Evolutionary conservation across 331 rosid genomes (phyloP).

Genomic region (Arachis monticola): DNA sequence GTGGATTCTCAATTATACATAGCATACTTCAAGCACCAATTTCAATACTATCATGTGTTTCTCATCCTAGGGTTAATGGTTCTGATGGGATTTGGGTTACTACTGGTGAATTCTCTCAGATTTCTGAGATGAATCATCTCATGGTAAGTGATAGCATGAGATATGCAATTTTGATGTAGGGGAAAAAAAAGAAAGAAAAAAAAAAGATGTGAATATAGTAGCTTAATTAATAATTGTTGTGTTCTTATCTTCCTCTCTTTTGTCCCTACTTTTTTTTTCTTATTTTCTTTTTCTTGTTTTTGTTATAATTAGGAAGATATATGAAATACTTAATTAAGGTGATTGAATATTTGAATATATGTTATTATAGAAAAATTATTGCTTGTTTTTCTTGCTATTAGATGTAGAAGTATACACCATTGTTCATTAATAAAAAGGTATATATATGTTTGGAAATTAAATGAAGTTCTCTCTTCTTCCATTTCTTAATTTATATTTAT

Average conservation of each 20-base stretch:
- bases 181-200: background rate
- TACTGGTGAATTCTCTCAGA: conserved; percentile 64
- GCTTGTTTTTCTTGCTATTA: conserved; percentile 25
- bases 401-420: conserved; percentile 25
- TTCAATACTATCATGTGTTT: conserved; percentile 69
- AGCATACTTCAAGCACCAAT: conserved; percentile 60
- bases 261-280: background rate
- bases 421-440: conserved; percentile 3
- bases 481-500: background rate
- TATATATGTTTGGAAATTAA: conserved; percentile 8
- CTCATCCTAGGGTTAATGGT: conserved; percentile 65
- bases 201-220: background rate
- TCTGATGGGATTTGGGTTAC: conserved; percentile 69
- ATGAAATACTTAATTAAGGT: conserved; percentile 20
- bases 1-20: conserved; percentile 51
- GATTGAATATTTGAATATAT: conserved; percentile 32
- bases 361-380: background rate
- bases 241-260: background rate
- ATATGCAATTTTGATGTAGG: conserved; percentile 87
- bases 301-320: conserved; percentile 20
- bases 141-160: conserved; percentile 93
- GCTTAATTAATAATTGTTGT: conserved; percentile 16
- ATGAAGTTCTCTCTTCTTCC: conserved; percentile 1
- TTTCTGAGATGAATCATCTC: conserved; percentile 78
- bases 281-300: background rate